Conservation (phyloP, 2,329 filamentous ascomycete genomes). For the Pseudogymnoascus sp. region DNA sequence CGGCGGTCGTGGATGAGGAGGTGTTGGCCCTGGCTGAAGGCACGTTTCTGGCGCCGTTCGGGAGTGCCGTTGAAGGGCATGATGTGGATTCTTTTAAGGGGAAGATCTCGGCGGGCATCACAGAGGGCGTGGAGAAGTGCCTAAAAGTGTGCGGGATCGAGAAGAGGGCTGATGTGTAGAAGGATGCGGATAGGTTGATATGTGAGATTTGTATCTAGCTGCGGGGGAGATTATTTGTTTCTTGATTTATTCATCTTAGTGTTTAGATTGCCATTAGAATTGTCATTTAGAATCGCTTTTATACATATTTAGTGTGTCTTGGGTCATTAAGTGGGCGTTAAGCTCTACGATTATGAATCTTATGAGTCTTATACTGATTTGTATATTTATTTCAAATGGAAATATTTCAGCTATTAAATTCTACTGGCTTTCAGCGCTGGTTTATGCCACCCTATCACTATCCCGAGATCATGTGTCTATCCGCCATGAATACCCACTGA, state of each 20-base stretch:
- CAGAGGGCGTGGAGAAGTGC: slow-evolving; percentile 47
- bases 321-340: background rate
- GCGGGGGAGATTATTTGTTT: background rate
- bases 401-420: background rate
- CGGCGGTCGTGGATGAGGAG: slow-evolving; percentile 43
- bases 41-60: slow-evolving; percentile 41
- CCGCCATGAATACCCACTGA: background rate
- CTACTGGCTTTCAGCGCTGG: background rate
- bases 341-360: background rate
- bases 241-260: background rate
- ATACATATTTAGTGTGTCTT: background rate
- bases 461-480: background rate
- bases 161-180: background rate
- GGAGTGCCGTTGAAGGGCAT: slow-evolving; percentile 38
- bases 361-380: background rate
- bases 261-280: background rate
- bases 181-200: background rate
- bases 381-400: background rate
- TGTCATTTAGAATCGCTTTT: background rate
- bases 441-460: background rate
- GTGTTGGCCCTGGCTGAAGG: slow-evolving; percentile 41
- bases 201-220: background rate
- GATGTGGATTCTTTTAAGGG: slow-evolving; percentile 40
- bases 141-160: slow-evolving; percentile 40
- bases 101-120: slow-evolving; percentile 41